Conservation (phyloP, 2,329 filamentous ascomycete genomes). For the Fusarium ambrosium region DNA sequence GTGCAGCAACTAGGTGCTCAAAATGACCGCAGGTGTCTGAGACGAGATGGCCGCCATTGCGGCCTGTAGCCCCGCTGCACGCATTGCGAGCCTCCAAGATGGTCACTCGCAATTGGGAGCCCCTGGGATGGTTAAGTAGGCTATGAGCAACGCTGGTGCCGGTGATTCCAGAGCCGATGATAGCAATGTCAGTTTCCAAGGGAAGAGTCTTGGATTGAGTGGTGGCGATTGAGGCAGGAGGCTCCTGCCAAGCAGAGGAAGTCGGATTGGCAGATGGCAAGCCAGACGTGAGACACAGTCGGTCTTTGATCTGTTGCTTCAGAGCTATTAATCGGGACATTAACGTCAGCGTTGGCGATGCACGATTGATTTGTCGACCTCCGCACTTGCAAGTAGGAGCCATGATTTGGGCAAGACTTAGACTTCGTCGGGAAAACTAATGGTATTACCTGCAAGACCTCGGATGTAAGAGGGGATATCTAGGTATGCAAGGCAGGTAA, state of each 20-base stretch:
- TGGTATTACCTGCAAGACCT: no score
- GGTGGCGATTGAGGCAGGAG: slow-evolving; percentile 16
- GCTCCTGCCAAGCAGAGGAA: slow-evolving; percentile 12
- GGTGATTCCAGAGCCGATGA: slow-evolving; percentile 49
- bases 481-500: no score
- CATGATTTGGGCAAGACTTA: neutral
- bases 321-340: neutral
- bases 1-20: slow-evolving; percentile 43
- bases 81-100: slow-evolving; percentile 46
- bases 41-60: slow-evolving; percentile 41
- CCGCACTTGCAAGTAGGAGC: neutral
- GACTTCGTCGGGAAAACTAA: no score
- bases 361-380: neutral
- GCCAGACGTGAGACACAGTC: neutral
- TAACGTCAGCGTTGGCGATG: neutral
- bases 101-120: slow-evolving; percentile 15
- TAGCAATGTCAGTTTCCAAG: slow-evolving; percentile 37
- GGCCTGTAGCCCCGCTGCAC: neutral
- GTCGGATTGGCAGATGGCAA: slow-evolving; percentile 32
- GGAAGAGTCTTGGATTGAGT: slow-evolving; percentile 38
- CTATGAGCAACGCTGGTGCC: slow-evolving; percentile 43
- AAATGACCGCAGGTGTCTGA: slow-evolving; percentile 55
- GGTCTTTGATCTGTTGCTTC: neutral
- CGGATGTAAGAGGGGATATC: no score
- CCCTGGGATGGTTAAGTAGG: slow-evolving; percentile 31